A percentile compares a stretch with the other conserved stretches of the same genome.
These are phyloP conservation scores for Chlorophyllum brunneum DNA, from an alignment of 768 basidiomycete genomes.

Conservation along the genomic window DNA sequence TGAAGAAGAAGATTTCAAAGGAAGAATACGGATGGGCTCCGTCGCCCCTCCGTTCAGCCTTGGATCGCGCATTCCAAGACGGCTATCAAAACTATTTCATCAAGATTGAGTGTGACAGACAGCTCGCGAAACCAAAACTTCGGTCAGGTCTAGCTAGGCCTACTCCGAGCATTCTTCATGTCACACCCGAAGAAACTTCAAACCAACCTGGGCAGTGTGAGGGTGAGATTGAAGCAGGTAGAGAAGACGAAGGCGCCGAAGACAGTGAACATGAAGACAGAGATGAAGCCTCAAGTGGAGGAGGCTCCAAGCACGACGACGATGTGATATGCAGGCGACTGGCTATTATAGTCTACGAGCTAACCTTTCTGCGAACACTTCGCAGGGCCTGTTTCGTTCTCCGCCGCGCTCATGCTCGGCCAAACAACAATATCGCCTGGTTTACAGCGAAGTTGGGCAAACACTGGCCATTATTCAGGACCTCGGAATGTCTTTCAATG, in stretches of 20 bases:
- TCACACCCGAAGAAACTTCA: too few species aligned
- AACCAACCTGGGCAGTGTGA: too few species aligned
- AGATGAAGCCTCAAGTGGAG: too few species aligned
- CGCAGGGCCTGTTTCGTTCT: too few species aligned
- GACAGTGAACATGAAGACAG: too few species aligned
- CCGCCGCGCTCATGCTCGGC: background rate
- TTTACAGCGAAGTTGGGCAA: slow-evolving; percentile 1
- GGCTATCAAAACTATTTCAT: slow-evolving; percentile 4
- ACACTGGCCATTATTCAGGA: slow-evolving; percentile 25
- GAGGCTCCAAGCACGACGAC: too few species aligned
- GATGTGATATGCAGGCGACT: too few species aligned
- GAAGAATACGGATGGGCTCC: background rate
- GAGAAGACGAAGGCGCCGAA: too few species aligned
- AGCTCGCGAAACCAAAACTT: background rate
- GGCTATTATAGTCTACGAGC: too few species aligned
- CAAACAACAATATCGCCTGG: background rate
- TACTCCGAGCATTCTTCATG: background rate
- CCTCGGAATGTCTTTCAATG: background rate
- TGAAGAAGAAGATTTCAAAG: background rate
- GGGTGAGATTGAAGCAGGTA: too few species aligned
- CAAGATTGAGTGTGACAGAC: background rate
- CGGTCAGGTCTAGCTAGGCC: background rate
- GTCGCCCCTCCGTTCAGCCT: background rate
- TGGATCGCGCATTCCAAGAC: background rate
- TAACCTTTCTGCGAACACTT: too few species aligned